Percentiles rank a stretch among this genome's conserved stretches.
Evolutionary conservation across 306 rosid species (phyloP).

Genomic region (Acacia confusa): DNA sequence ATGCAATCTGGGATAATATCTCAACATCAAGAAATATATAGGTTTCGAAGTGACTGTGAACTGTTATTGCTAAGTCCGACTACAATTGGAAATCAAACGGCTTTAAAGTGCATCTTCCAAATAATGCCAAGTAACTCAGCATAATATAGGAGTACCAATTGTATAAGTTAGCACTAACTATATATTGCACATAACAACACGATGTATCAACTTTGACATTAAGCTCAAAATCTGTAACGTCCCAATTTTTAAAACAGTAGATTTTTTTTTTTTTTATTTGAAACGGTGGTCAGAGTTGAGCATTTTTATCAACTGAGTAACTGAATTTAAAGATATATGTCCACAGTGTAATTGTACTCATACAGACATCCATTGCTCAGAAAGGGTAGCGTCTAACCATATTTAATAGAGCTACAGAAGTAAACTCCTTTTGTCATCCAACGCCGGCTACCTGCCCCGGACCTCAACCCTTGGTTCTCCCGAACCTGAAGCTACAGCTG

Average conservation of each 20-base stretch:
- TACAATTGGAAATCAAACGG: neutral
- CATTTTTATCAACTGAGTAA: too few species aligned
- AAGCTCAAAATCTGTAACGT: neutral
- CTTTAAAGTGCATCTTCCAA: neutral
- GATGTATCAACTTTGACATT: neutral
- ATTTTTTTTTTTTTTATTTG: too few species aligned
- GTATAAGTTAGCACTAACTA: neutral
- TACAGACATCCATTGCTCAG: too few species aligned
- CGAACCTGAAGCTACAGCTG: too few species aligned
- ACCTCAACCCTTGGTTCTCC: too few species aligned
- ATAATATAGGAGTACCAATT: neutral
- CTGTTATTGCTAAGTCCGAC: neutral
- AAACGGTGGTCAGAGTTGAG: too few species aligned
- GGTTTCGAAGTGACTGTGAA: neutral
- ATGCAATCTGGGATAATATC: slow-evolving; percentile 6
- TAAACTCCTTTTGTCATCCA: too few species aligned
- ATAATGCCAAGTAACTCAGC: neutral
- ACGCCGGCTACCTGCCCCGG: too few species aligned
- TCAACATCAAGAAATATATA: neutral
- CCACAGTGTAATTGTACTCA: too few species aligned
- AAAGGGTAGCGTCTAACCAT: too few species aligned
- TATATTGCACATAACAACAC: neutral
- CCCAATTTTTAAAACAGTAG: neutral
- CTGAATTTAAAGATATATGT: too few species aligned
- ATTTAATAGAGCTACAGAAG: too few species aligned